Conservation (phyloP, 768 basidiomycete species). For the Mycena floridula region DNA sequence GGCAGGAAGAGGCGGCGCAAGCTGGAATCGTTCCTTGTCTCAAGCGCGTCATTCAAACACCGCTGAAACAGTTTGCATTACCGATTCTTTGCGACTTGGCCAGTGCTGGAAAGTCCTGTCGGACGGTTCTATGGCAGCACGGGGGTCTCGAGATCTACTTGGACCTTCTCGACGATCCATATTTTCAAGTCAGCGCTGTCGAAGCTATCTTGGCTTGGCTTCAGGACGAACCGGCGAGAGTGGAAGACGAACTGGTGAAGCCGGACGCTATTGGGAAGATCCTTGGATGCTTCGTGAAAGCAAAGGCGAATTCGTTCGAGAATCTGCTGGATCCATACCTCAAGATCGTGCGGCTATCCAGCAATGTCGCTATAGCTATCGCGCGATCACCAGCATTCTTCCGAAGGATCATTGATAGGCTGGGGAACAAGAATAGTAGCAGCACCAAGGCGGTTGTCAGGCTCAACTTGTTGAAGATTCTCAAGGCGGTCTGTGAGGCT, state of each 20-base stretch:
- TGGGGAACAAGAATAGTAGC: slow-evolving; percentile 39
- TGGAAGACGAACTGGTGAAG: slow-evolving; percentile 84
- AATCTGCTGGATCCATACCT: slow-evolving; percentile 88
- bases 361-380: slow-evolving; percentile 65
- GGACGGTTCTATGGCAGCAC: slow-evolving; percentile 88
- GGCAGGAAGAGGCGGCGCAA: slow-evolving; percentile 96
- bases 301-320: slow-evolving; percentile 89
- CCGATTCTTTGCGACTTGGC: slow-evolving; percentile 96
- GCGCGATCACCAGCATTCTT: slow-evolving; percentile 79
- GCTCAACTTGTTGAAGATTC: slow-evolving; percentile 81
- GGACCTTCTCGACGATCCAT: slow-evolving; percentile 73
- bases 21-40: slow-evolving; percentile 92
- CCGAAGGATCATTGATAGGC: slow-evolving; percentile 78
- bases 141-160: slow-evolving; percentile 83
- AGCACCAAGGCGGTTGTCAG: slow-evolving; percentile 83
- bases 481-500: slow-evolving; percentile 82
- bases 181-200: slow-evolving; percentile 88
- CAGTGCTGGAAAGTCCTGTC: slow-evolving; percentile 89
- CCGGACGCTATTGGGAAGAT: slow-evolving; percentile 57
- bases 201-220: slow-evolving; percentile 92
- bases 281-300: slow-evolving; percentile 72
- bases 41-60: slow-evolving; percentile 82
- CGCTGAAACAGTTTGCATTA: slow-evolving; percentile 93
- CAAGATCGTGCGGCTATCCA: slow-evolving; percentile 84
- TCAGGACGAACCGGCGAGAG: slow-evolving; percentile 90